Evolutionary conservation across 371 early-diverging fungal genomes (phyloP), one percentile per base, ranked within the genome.

Genomic region (Mortierella sp.): DNA sequence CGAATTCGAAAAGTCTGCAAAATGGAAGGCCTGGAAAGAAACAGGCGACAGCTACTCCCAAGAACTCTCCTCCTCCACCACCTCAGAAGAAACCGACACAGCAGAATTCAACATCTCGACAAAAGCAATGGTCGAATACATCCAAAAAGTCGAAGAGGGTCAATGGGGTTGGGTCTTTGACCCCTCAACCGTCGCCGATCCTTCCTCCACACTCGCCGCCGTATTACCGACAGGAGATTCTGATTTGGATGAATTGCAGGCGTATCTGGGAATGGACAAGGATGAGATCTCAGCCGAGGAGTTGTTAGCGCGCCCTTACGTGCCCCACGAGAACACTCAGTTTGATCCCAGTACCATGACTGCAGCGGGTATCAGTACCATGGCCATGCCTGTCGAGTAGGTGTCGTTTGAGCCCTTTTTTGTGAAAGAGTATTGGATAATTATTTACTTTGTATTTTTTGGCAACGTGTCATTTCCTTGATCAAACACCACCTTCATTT

Each of bases 21-120:
- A 86, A 43, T 86, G 86, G 86, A 86, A 86, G n/a, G 80, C 86
- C 1, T 86, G 86, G 86, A 86, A 79, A 54, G 82, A 86, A 51
- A 70, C 86, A 0, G 86, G 82, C 44, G 80, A 82, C 4, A 24
- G 49, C 0, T 82, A 82, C 43, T 5, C 41, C 46, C 48, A 77
- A 49, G 77, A 82, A 51, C 70, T 79, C 32, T 29, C 56, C 24
- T 56, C 46, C 32, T 18, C 63, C 18, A 58, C 51, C 32, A 16
- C 41, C 0, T 7, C 70, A n/a, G 55, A 32, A 46, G 72, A 63
- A 58, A 24, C 46, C 0, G 81, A 77, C 24, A 10, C 60, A 32
- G 56, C 75, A 38, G 58, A 70, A 18, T 76, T 78, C 71, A 72
- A 51, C 5, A 46, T 85, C 16, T 49, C 71, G 0, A 77, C 76